Percentiles rank a stretch among this genome's conserved stretches.
phyloP scores from a whole-genome alignment of 768 basidiomycete species.

The Hirschioporus abietinus region DNA sequence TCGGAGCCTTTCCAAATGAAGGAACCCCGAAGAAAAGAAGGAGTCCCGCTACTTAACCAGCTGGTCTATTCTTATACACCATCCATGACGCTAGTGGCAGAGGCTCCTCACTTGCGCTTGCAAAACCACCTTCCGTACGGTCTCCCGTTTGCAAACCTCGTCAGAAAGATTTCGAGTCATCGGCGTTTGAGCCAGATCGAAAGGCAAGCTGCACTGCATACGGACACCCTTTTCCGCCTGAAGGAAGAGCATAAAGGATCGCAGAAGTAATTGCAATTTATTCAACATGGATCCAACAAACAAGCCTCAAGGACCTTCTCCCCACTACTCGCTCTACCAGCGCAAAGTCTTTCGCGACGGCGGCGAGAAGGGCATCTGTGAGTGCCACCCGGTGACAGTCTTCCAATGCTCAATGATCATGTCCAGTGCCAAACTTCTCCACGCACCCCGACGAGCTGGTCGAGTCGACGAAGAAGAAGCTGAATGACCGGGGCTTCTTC shows the following conservation, averaged over 20 bases:
- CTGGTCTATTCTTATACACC: not conserved
- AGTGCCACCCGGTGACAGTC: conserved; percentile 11
- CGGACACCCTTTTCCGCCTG: not conserved
- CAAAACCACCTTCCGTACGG: not conserved
- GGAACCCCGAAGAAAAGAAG: not conserved
- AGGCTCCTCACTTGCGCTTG: not conserved
- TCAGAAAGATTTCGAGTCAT: not conserved
- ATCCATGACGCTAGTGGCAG: not conserved
- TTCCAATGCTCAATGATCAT: not conserved
- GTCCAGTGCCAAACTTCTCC: conserved; percentile 35
- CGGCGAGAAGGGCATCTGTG: conserved; percentile 31
- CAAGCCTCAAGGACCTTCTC: conserved; percentile 41
- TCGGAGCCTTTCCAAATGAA: not conserved
- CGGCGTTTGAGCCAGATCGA: not conserved
- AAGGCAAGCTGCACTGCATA: not conserved
- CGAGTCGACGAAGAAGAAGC: conserved; percentile 34
- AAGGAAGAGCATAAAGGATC: not conserved
- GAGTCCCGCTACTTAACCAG: not conserved
- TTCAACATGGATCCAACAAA: conserved; percentile 39
- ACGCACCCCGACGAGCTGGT: conserved; percentile 39
- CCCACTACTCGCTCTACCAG: conserved; percentile 47
- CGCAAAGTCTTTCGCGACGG: conserved; percentile 41
- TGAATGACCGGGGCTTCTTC: conserved; percentile 42
- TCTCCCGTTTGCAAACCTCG: not conserved
- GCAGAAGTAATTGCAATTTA: not conserved